A percentile compares a stretch with the other conserved stretches of the same genome.
Conservation (phyloP, 2,329 filamentous ascomycete genomes). For the Curvularia eragrostidis region DNA sequence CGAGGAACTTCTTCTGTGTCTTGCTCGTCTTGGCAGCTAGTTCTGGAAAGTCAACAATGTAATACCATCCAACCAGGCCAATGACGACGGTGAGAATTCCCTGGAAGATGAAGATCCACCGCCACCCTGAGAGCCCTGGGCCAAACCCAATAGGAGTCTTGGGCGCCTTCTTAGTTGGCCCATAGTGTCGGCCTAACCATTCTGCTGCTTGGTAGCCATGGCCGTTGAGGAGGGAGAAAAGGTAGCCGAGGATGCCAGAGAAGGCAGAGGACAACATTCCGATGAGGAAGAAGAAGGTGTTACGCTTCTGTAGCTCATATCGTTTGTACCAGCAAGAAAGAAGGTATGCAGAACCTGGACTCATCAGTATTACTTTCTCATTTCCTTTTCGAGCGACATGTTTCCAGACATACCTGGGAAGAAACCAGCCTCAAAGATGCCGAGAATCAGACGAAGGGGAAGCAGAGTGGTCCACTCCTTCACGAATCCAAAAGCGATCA, state of each 20-base stretch:
- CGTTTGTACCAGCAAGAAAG: slow-evolving; percentile 67
- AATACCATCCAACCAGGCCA: slow-evolving; percentile 32
- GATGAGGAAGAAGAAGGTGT: slow-evolving; percentile 61
- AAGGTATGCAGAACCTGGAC: slow-evolving; percentile 53
- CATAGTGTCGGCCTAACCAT: slow-evolving; percentile 43
- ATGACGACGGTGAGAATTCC: slow-evolving; percentile 31
- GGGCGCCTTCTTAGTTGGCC: slow-evolving; percentile 32
- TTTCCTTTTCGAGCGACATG: background rate
- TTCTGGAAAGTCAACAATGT: slow-evolving; percentile 39
- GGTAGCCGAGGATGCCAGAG: slow-evolving; percentile 35
- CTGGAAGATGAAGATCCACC: slow-evolving; percentile 37
- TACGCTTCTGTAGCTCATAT: slow-evolving; percentile 61
- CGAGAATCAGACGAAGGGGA: slow-evolving; percentile 31
- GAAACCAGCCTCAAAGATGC: slow-evolving; percentile 39
- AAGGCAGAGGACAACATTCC: slow-evolving; percentile 36
- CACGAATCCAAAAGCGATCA: slow-evolving; percentile 34
- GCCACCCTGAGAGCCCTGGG: slow-evolving; percentile 46
- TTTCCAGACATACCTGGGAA: slow-evolving; percentile 28
- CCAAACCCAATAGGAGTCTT: slow-evolving; percentile 28
- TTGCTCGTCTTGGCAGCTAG: slow-evolving; percentile 28
- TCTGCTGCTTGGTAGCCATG: slow-evolving; percentile 51
- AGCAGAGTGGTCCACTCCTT: slow-evolving; percentile 35
- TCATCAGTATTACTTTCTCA: slow-evolving; percentile 7
- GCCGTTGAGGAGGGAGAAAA: slow-evolving; percentile 55
- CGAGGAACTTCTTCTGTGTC: slow-evolving; percentile 35